Conservation (phyloP, 2,329 filamentous ascomycete species). For the Tolypocladium inflatum region DNA sequence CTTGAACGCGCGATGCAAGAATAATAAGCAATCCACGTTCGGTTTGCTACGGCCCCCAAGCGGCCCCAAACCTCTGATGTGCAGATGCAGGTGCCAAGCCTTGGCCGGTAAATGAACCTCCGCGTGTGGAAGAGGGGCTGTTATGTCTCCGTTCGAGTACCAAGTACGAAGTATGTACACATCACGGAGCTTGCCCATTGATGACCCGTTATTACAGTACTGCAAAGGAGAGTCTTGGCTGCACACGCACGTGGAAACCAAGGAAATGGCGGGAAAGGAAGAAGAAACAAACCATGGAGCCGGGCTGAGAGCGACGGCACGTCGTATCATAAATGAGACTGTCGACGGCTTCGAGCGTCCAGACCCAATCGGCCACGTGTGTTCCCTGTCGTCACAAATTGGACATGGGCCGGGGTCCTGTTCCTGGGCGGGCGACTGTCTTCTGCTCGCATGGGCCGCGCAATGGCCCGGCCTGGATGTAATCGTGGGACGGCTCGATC, state of each 20-base stretch:
- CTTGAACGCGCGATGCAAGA: background rate
- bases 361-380: slow-evolving; percentile 1
- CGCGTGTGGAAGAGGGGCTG: background rate
- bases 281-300: background rate
- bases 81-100: background rate
- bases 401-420: background rate
- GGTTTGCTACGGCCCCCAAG: background rate
- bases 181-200: background rate
- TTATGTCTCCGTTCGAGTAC: no score
- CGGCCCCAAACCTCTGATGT: background rate
- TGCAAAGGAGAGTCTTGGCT: background rate
- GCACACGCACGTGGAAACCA: background rate
- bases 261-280: background rate
- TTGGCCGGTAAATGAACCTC: background rate
- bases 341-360: background rate
- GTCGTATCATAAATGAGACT: background rate
- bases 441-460: background rate
- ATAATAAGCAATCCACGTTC: background rate
- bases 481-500: background rate
- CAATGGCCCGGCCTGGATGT: background rate
- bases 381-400: background rate
- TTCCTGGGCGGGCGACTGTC: background rate
- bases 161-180: no score
- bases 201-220: background rate
- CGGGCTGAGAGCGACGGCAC: background rate